Percentiles rank a stretch among this genome's conserved stretches.
phyloP scores from a whole-genome alignment of 768 basidiomycete genomes.

The Gloeostereum incarnatum region DNA sequence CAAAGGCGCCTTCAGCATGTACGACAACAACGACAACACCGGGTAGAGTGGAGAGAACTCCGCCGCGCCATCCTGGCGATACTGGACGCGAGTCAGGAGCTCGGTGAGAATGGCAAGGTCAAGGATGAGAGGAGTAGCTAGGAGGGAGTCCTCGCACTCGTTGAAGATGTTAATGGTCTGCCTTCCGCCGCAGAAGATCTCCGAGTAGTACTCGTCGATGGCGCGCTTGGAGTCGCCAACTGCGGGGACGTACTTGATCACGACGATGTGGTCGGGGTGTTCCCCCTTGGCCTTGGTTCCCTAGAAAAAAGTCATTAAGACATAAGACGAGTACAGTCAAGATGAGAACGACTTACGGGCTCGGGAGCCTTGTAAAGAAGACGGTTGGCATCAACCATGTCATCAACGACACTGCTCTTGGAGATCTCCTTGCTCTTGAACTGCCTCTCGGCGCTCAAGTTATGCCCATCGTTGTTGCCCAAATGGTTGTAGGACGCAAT shows the following conservation, averaged over 20 bases:
- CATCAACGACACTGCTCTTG: constrained; percentile 95
- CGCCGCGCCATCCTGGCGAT: constrained; percentile 46
- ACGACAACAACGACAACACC: constrained; percentile 85
- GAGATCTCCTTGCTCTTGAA: constrained; percentile 99
- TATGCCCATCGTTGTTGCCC: constrained; percentile 95
- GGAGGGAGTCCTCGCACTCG: constrained; percentile 95
- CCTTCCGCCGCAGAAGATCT: constrained; percentile 94
- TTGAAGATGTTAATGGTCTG: constrained; percentile 97
- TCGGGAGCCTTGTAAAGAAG: constrained; percentile 82
- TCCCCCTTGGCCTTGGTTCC: constrained; percentile 65
- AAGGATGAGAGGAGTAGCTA: constrained; percentile 93
- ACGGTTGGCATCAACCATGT: constrained; percentile 92
- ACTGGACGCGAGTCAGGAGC: constrained; percentile 87
- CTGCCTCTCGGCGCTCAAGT: constrained; percentile 82
- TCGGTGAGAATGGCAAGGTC: constrained; percentile 91
- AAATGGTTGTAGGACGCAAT: constrained; percentile 99
- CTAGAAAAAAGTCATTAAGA: too few relatives aligned
- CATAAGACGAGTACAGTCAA: too few relatives aligned
- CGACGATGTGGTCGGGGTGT: constrained; percentile 95
- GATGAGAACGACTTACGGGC: constrained; percentile 31
- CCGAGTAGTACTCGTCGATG: constrained; percentile 99
- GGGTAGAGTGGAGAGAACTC: constrained; percentile 78
- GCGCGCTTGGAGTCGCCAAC: constrained; percentile 97
- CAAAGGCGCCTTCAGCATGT: constrained; percentile 98
- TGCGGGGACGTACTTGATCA: constrained; percentile 95